Percentiles rank a stretch among this genome's conserved stretches.
Conservation (phyloP, 1,284 basidiomycete genomes). For the Pseudozyma thailandica region DNA sequence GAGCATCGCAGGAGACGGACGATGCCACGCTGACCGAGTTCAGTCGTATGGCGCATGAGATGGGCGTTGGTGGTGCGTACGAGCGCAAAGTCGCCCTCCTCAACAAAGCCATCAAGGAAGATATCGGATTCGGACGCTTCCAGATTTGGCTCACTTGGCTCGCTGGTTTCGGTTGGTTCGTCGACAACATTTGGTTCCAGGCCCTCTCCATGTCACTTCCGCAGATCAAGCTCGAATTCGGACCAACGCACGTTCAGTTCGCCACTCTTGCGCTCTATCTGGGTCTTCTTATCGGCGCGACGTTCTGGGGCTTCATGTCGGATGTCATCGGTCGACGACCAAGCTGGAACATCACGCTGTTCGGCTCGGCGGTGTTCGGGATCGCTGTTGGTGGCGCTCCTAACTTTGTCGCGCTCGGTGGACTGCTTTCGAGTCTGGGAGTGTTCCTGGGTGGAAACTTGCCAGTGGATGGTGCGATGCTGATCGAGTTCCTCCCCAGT, state of each 20-base stretch:
- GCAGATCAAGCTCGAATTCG: conserved; percentile 58
- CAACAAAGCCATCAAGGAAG: conserved; percentile 59
- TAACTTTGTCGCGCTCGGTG: conserved; percentile 72
- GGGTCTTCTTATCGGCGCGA: conserved; percentile 74
- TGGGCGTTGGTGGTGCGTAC: conserved; percentile 55
- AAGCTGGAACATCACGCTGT: conserved; percentile 75
- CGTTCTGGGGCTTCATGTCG: conserved; percentile 71
- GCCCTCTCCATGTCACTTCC: conserved; percentile 60
- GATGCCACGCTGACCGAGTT: conserved; percentile 36
- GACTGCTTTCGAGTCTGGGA: conserved; percentile 73
- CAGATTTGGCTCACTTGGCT: conserved; percentile 74
- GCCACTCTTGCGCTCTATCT: conserved; percentile 72
- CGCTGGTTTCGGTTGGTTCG: conserved; percentile 73
- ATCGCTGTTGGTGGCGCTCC: conserved; percentile 73
- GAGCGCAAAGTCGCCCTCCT: conserved; percentile 60
- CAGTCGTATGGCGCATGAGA: conserved; percentile 53
- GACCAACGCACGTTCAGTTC: conserved; percentile 52
- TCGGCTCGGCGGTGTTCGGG: conserved; percentile 74
- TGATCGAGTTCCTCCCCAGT: conserved; percentile 62
- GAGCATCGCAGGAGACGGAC: conserved; percentile 30
- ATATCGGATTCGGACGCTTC: conserved; percentile 75
- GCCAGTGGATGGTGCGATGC: conserved; percentile 62
- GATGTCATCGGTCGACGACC: conserved; percentile 71
- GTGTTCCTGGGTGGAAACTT: conserved; percentile 74
- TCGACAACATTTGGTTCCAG: conserved; percentile 68